Percentiles rank a stretch among this genome's conserved stretches.
Evolutionary conservation across 1,284 basidiomycete genomes (phyloP).

Genomic region (Omphalotus olearius): DNA sequence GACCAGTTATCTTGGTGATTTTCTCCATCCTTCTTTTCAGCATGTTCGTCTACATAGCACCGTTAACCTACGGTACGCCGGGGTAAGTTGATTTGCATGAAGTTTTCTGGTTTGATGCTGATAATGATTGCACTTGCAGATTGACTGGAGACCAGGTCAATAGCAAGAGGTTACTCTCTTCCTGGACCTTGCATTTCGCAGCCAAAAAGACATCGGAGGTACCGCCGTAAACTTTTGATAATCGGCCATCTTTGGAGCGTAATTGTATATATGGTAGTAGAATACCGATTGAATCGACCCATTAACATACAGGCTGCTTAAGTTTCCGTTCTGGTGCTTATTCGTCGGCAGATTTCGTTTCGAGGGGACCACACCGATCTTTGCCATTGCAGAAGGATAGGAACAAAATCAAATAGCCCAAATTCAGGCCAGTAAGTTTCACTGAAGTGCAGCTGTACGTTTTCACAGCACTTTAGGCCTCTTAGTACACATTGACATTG

Average conservation of each 20-base stretch:
- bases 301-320: too few relatives aligned
- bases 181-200: constrained; percentile 84
- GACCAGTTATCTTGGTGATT: constrained; percentile 55
- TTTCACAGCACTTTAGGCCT: constrained; percentile 61
- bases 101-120: constrained; percentile 15
- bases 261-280: too few relatives aligned
- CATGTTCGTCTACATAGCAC: constrained; percentile 75
- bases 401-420: constrained; percentile 82
- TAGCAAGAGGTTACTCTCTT: constrained; percentile 62
- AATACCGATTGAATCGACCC: too few relatives aligned
- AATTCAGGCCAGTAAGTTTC: constrained; percentile 94
- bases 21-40: constrained; percentile 61
- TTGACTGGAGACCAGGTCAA: constrained; percentile 74
- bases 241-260: neutral
- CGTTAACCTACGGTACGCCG: constrained; percentile 89
- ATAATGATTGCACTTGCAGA: constrained; percentile 32
- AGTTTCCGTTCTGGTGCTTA: too few relatives aligned
- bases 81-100: constrained; percentile 54
- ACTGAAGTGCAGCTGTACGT: constrained; percentile 92
- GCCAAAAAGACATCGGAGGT: constrained; percentile 55
- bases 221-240: neutral
- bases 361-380: constrained; percentile 53
- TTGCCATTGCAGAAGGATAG: constrained; percentile 85
- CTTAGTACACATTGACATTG: constrained; percentile 1
- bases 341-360: neutral